Conservation (phyloP, 2,329 filamentous ascomycete genomes). For the Monilinia vaccinii-corymbosi region DNA sequence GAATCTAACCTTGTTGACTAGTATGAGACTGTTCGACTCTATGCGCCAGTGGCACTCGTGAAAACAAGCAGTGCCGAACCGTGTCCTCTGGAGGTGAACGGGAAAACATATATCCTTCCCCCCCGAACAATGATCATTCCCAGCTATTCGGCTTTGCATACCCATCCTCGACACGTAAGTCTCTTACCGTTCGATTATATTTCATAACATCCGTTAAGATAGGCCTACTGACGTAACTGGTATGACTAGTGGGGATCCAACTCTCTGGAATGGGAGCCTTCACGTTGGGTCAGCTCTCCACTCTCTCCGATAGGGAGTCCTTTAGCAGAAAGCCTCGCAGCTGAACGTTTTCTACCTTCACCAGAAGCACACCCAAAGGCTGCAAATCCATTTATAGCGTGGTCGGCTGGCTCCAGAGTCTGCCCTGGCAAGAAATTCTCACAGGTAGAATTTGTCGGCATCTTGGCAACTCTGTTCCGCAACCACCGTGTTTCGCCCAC, state of each 20-base stretch:
- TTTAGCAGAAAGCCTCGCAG: background rate
- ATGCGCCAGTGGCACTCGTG: background rate
- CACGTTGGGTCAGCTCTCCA: background rate
- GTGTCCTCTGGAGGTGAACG: background rate
- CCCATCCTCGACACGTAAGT: background rate
- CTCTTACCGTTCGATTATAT: too few species aligned
- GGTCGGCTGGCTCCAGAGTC: background rate
- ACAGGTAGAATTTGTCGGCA: background rate
- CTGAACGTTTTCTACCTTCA: background rate
- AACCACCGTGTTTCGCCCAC: background rate
- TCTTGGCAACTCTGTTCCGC: background rate
- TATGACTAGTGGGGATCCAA: slow-evolving; percentile 3
- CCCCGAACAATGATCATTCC: background rate
- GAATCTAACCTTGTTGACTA: too few species aligned
- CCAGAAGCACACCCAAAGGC: background rate
- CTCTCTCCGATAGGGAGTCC: too few species aligned
- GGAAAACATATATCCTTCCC: background rate
- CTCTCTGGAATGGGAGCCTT: background rate
- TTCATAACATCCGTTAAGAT: too few species aligned
- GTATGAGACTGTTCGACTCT: slow-evolving; percentile 4
- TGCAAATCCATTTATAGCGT: background rate
- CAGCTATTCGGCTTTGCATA: slow-evolving; percentile 4
- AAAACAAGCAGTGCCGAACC: background rate
- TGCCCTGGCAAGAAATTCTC: background rate
- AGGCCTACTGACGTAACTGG: too few species aligned